These are phyloP conservation scores for Colletotrichum siamense DNA, from an alignment of 2,329 filamentous ascomycete genomes.

Conservation along the genomic window DNA sequence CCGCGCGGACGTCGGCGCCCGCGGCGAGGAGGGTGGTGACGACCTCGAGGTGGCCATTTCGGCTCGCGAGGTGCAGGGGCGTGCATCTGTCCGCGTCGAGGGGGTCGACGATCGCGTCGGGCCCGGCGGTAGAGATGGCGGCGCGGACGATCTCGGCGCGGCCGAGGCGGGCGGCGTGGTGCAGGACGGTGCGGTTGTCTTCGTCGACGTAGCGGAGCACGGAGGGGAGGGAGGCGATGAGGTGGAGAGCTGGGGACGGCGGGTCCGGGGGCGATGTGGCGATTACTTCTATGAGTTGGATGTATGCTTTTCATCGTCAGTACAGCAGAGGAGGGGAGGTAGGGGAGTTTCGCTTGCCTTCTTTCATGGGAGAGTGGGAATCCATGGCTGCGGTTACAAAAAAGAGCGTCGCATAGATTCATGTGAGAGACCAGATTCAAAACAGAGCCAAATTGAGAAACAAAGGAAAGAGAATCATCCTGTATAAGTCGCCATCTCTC, in stretches of 20 bases:
- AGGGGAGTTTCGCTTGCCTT: conserved; percentile 5
- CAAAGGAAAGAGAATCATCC: neutral
- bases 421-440: neutral
- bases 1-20: conserved; percentile 20
- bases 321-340: neutral
- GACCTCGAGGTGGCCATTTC: conserved; percentile 20
- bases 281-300: conserved; percentile 22
- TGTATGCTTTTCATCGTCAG: conserved; percentile 11
- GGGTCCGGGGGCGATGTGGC: neutral
- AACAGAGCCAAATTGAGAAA: fast-evolving
- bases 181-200: conserved; percentile 15
- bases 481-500: neutral
- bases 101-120: conserved; percentile 11
- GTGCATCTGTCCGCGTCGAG: conserved; percentile 18
- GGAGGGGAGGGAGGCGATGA: conserved; percentile 21
- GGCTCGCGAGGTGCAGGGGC: conserved; percentile 21
- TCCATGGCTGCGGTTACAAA: neutral
- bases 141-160: conserved; percentile 7
- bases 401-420: neutral
- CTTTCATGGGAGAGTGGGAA: conserved; percentile 24
- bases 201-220: conserved; percentile 19
- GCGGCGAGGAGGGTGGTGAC: conserved; percentile 8
- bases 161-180: conserved; percentile 22
- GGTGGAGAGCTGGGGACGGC: conserved; percentile 7
- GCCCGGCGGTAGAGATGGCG: conserved; percentile 4